Conservation (phyloP, 257 asterid species). For the Solanum sitiens region DNA sequence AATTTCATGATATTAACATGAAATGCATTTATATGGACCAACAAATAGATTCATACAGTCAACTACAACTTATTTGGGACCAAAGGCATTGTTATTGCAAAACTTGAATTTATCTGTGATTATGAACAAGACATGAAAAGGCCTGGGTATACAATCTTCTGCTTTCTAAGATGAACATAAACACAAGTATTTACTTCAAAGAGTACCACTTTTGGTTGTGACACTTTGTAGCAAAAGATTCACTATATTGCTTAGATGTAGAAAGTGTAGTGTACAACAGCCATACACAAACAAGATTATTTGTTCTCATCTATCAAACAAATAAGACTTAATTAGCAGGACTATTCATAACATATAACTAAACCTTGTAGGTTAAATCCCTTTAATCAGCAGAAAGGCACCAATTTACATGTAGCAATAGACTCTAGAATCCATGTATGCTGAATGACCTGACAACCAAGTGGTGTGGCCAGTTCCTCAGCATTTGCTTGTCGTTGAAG, state of each 20-base stretch:
- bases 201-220: background rate
- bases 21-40: background rate
- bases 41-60: background rate
- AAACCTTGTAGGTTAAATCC: background rate
- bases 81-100: rapidly evolving
- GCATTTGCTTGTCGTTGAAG: constrained; percentile 36
- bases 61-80: background rate
- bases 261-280: background rate
- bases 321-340: background rate
- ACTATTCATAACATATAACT: background rate
- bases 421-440: constrained; percentile 94
- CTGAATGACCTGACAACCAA: constrained; percentile 30
- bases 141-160: background rate
- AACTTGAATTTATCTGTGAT: background rate
- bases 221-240: background rate
- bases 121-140: background rate
- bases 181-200: background rate
- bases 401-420: constrained; percentile 50
- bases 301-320: background rate
- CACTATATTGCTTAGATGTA: too few relatives aligned
- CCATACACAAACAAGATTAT: background rate
- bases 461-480: constrained; percentile 19
- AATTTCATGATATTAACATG: background rate
- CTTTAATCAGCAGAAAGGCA: constrained; percentile 6
- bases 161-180: background rate